These are phyloP conservation scores for Venturia asperata DNA, from an alignment of 2,329 filamentous ascomycete genomes.

Conservation along the genomic window DNA sequence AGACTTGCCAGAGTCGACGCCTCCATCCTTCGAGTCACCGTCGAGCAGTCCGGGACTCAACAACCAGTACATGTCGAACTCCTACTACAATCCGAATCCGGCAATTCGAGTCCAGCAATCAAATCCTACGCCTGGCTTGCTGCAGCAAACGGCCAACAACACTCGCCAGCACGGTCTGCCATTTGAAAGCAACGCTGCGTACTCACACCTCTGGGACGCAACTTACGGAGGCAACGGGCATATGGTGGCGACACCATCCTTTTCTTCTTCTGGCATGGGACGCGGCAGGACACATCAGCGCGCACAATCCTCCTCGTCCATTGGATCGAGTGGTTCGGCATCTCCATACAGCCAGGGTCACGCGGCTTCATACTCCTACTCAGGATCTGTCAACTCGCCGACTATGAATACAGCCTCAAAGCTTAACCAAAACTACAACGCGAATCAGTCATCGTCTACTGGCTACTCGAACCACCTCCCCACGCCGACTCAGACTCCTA, in stretches of 20 bases:
- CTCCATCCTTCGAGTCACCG: slow-evolving; percentile 10
- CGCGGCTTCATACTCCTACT: slow-evolving; percentile 17
- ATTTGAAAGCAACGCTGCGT: slow-evolving; percentile 6
- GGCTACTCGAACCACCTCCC: slow-evolving; percentile 37
- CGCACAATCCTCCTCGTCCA: slow-evolving; percentile 34
- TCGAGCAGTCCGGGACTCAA: background rate
- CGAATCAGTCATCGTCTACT: slow-evolving; percentile 38
- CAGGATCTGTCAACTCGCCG: slow-evolving; percentile 15
- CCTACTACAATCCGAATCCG: slow-evolving; percentile 30
- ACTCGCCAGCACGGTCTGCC: slow-evolving; percentile 21
- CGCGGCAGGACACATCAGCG: slow-evolving; percentile 31
- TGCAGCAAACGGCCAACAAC: slow-evolving; percentile 23
- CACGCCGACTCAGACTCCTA: slow-evolving; percentile 49
- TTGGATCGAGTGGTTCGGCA: slow-evolving; percentile 28
- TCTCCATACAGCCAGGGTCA: slow-evolving; percentile 18
- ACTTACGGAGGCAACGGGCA: slow-evolving; percentile 26
- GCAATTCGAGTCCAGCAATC: slow-evolving; percentile 36
- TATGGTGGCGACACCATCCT: slow-evolving; percentile 22
- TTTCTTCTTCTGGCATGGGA: slow-evolving; percentile 30
- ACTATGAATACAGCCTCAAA: slow-evolving; percentile 24
- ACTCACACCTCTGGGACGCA: slow-evolving; percentile 7
- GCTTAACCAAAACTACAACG: slow-evolving; percentile 35
- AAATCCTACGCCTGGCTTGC: slow-evolving; percentile 31
- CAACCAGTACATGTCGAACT: slow-evolving; percentile 19
- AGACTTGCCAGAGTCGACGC: slow-evolving; percentile 10